Percentiles rank a stretch among this genome's conserved stretches.
These are phyloP conservation scores for Penicillium atrosanguineum DNA, from an alignment of 495 filamentous ascomycete genomes.

Conservation along the genomic window DNA sequence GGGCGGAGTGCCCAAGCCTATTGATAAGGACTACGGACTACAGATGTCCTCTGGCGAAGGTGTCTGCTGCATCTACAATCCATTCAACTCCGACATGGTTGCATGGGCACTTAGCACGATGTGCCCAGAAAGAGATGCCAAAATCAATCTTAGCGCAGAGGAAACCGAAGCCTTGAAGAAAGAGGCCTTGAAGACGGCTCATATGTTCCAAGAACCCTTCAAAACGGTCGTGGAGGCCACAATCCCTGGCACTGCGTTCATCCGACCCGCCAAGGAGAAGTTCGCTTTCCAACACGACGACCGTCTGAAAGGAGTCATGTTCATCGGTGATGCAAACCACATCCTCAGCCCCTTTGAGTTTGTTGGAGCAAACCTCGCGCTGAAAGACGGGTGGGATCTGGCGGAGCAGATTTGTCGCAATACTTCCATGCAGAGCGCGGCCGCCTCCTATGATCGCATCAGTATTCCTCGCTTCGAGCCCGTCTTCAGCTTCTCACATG, in stretches of 20 bases:
- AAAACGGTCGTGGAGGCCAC: constrained; percentile 7
- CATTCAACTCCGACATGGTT: constrained; percentile 1
- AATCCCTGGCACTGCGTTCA: constrained; percentile 2
- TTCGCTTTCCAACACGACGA: constrained; percentile 6
- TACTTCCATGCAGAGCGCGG: neutral
- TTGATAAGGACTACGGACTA: constrained; percentile 2
- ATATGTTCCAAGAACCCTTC: constrained; percentile 14
- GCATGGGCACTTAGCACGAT: constrained; percentile 8
- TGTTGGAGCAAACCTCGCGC: constrained; percentile 7
- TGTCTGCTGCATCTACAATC: constrained; percentile 12
- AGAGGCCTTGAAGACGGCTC: constrained; percentile 5
- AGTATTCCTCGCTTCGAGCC: constrained; percentile 10
- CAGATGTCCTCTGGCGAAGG: constrained; percentile 15
- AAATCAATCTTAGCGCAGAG: neutral
- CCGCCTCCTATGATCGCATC: constrained; percentile 4
- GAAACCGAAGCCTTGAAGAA: constrained; percentile 1
- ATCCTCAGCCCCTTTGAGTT: constrained; percentile 10
- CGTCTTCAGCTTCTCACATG: constrained; percentile 9
- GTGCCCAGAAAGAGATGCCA: constrained; percentile 2
- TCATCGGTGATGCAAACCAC: constrained; percentile 15
- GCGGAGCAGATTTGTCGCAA: constrained; percentile 11
- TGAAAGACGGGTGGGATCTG: constrained; percentile 12
- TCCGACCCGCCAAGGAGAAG: constrained; percentile 12
- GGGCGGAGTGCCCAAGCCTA: constrained; percentile 1
- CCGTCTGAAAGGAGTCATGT: constrained; percentile 2